phyloP scores from a whole-genome alignment of 768 basidiomycete genomes.

The Hortiboletus campestris region DNA sequence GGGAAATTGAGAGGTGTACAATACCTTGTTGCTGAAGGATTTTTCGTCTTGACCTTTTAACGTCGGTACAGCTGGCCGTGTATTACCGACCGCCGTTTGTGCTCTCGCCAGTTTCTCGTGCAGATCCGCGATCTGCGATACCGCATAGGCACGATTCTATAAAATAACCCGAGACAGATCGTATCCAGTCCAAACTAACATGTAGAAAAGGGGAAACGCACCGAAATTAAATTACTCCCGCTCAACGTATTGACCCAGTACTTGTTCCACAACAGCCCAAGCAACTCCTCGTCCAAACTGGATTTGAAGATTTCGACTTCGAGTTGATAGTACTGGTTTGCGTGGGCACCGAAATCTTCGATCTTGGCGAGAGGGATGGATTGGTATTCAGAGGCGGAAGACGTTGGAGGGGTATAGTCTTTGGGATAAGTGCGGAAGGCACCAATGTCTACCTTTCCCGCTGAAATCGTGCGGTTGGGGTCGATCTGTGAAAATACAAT shows the following conservation, averaged over 20 bases:
- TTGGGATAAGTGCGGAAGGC: slow-evolving; percentile 98
- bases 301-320: slow-evolving; percentile 97
- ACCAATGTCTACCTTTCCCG: slow-evolving; percentile 98
- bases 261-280: slow-evolving; percentile 96
- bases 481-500: slow-evolving; percentile 63
- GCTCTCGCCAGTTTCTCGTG: slow-evolving; percentile 86
- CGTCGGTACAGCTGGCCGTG: slow-evolving; percentile 55
- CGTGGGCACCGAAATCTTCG: slow-evolving; percentile 98
- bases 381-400: slow-evolving; percentile 81
- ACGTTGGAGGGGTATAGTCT: slow-evolving; percentile 77
- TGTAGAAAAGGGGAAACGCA: slow-evolving; percentile 34
- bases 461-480: slow-evolving; percentile 96
- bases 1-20: neutral
- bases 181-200: neutral
- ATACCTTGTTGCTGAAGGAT: slow-evolving; percentile 41
- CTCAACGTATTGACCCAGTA: slow-evolving; percentile 97
- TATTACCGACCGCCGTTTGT: slow-evolving; percentile 51
- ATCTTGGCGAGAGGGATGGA: slow-evolving; percentile 96
- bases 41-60: slow-evolving; percentile 53
- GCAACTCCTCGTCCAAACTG: slow-evolving; percentile 78
- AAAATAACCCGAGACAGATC: neutral
- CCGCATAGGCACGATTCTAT: slow-evolving; percentile 93
- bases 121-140: slow-evolving; percentile 85
- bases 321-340: slow-evolving; percentile 91
- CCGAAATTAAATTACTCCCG: slow-evolving; percentile 89